phyloP scores from a whole-genome alignment of 2,329 filamentous ascomycete species.

The Microdochium nivale region DNA sequence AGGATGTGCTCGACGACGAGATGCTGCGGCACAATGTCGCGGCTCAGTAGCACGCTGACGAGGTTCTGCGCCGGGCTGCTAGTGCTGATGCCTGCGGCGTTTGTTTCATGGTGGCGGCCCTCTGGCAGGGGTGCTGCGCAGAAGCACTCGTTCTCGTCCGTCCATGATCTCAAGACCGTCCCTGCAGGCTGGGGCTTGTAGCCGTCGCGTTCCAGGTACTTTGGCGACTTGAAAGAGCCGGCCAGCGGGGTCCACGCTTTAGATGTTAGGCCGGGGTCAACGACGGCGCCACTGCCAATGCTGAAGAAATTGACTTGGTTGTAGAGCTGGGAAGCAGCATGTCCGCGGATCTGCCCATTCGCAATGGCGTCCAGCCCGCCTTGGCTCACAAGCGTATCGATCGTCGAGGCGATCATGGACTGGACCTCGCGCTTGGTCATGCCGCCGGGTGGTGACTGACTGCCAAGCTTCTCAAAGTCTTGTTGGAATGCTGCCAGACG shows the following conservation, averaged over 20 bases:
- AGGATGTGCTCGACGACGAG: slow-evolving; percentile 67
- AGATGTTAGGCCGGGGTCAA: slow-evolving; percentile 55
- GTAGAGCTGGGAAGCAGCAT: slow-evolving; percentile 34
- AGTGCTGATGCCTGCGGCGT: slow-evolving; percentile 24
- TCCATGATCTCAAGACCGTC: slow-evolving; percentile 61
- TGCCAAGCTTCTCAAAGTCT: slow-evolving; percentile 19
- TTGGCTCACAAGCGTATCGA: slow-evolving; percentile 34
- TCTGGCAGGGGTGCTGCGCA: slow-evolving; percentile 47
- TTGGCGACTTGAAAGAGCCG: slow-evolving; percentile 12
- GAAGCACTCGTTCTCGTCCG: slow-evolving; percentile 81
- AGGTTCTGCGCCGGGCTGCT: slow-evolving; percentile 44
- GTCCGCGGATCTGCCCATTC: slow-evolving; percentile 33
- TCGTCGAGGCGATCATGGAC: slow-evolving; percentile 27
- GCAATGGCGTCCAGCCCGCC: slow-evolving; percentile 38
- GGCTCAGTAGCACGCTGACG: slow-evolving; percentile 54
- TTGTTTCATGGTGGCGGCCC: background rate
- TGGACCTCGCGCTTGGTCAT: slow-evolving; percentile 32
- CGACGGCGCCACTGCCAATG: slow-evolving; percentile 51
- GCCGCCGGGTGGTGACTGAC: slow-evolving; percentile 15
- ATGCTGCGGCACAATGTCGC: slow-evolving; percentile 55
- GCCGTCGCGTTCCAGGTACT: slow-evolving; percentile 15
- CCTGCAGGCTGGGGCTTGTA: slow-evolving; percentile 26
- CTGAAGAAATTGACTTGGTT: slow-evolving; percentile 68
- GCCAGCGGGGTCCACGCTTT: slow-evolving; percentile 37
- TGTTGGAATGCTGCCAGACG: slow-evolving; percentile 11